Conservation (phyloP, 2,329 filamentous ascomycete genomes). For the Trichoderma pleuroti region DNA sequence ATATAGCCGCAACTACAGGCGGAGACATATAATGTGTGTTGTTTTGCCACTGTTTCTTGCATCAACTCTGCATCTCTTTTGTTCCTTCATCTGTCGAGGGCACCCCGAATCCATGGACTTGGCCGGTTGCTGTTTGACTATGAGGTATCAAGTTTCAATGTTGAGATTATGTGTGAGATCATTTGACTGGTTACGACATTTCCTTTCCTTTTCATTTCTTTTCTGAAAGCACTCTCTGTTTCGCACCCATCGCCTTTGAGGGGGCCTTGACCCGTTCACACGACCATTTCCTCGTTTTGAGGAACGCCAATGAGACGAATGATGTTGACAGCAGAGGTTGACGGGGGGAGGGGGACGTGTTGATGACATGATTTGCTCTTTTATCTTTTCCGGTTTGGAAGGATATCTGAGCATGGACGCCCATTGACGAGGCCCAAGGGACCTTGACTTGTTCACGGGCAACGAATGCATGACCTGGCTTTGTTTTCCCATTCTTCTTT, state of each 20-base stretch:
- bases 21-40: constrained; percentile 18
- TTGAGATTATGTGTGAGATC: background rate
- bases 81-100: background rate
- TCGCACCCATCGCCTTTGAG: background rate
- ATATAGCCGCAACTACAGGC: constrained; percentile 5
- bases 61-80: constrained; percentile 3
- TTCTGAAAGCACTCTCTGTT: background rate
- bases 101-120: background rate
- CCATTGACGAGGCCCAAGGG: background rate
- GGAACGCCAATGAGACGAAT: background rate
- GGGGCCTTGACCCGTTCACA: background rate
- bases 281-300: background rate
- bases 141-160: background rate
- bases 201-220: background rate
- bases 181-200: background rate
- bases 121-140: background rate
- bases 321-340: background rate
- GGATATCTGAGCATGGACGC: background rate
- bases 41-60: constrained; percentile 13
- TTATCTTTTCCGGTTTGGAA: background rate
- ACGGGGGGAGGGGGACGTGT: background rate
- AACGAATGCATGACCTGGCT: constrained; percentile 14
- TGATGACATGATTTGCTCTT: constrained; percentile 7
- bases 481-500: background rate
- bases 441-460: constrained; percentile 1